Percentiles rank a stretch among this genome's conserved stretches.
These are phyloP conservation scores for Dothideomycetidae sp. DNA, from an alignment of 2,329 filamentous ascomycete genomes.

Conservation along the genomic window DNA sequence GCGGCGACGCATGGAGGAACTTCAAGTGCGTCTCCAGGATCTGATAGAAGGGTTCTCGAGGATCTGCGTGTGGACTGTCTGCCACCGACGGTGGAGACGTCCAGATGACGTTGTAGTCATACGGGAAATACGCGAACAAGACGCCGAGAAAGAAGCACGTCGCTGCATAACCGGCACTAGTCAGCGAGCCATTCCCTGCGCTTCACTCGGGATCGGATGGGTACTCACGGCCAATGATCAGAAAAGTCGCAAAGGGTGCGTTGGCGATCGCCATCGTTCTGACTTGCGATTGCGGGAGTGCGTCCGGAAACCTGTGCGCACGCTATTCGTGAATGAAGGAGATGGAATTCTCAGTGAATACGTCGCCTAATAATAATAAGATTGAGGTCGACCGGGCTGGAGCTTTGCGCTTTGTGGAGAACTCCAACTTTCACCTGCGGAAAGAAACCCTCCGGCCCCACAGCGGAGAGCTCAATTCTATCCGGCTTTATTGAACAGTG, in stretches of 20 bases:
- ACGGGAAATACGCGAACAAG: conserved; percentile 90
- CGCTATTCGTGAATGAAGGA: too few species aligned
- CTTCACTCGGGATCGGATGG: conserved; percentile 7
- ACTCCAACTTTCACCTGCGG: too few species aligned
- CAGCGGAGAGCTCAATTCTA: too few species aligned
- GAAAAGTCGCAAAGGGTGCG: conserved; percentile 73
- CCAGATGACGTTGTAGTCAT: conserved; percentile 85
- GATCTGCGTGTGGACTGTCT: conserved; percentile 12
- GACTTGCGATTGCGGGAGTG: too few species aligned
- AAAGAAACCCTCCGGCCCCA: too few species aligned
- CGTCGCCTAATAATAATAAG: too few species aligned
- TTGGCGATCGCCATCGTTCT: conserved; percentile 10
- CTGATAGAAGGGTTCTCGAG: conserved; percentile 54
- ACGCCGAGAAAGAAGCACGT: conserved; percentile 97
- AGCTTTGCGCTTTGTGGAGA: too few species aligned
- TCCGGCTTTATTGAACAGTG: too few species aligned
- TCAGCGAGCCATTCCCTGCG: conserved; percentile 35
- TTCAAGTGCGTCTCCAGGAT: conserved; percentile 80
- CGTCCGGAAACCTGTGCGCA: too few species aligned
- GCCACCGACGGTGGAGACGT: conserved; percentile 43
- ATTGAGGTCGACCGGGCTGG: too few species aligned
- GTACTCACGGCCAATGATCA: conserved; percentile 83
- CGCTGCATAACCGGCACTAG: conserved; percentile 21
- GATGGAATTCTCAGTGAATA: too few species aligned
- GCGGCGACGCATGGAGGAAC: conserved; percentile 82